Base-by-base conservation (phyloP, 192 early-diverging fungal species). In the Gigaspora rosea region DNA sequence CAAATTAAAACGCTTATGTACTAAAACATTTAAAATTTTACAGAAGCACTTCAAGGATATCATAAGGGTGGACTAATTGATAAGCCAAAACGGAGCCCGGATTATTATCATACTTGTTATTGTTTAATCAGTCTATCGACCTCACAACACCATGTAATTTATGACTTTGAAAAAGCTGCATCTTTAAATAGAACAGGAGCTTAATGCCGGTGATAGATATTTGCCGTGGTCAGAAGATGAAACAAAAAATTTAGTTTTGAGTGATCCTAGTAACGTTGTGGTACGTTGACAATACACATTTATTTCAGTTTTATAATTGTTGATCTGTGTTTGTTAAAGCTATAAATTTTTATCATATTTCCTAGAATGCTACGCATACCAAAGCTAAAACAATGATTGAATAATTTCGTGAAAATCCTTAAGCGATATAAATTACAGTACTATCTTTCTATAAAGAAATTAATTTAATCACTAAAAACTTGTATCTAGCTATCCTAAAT, bases 51-150 rank as follows among this genome's bases (percentile, higher is more conserved):
- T 36, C 95, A 96, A 83, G 86, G 93, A 75, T 99, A 99, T 51
- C 80, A 82, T 18, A 68, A 71, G 2, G 97, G 97, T 5, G 97
- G 97, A 3, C 79, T 98, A 67, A 86, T 90, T 50, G 97, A 99
- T 81, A 99, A 97, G 80, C 97, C 97, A 3, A 90, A 86, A 78
- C 94, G 93, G 64, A 58, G 76, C 3, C 87, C 92, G 0, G 97
- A 99, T 78, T 91, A 90, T 56, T 99, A 99, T 82, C 97, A 99
- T 78, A 96, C 96, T 49, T 96, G 95, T 76, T 99, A 99, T 79
- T 89, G 90, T 33, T 85, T 99, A 50, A 87, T 87, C 64, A 96
- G 97, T 0, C 82, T 99, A 32, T 95, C 96, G 7, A 78, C 90
- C 22, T 84, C 93, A 8, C 97, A 98, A 77, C 90, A 98, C 78